Percentiles rank a stretch among this genome's conserved stretches.
Evolutionary conservation across 2,329 filamentous ascomycete genomes (phyloP).

Genomic region (Apiospora malaysiana): DNA sequence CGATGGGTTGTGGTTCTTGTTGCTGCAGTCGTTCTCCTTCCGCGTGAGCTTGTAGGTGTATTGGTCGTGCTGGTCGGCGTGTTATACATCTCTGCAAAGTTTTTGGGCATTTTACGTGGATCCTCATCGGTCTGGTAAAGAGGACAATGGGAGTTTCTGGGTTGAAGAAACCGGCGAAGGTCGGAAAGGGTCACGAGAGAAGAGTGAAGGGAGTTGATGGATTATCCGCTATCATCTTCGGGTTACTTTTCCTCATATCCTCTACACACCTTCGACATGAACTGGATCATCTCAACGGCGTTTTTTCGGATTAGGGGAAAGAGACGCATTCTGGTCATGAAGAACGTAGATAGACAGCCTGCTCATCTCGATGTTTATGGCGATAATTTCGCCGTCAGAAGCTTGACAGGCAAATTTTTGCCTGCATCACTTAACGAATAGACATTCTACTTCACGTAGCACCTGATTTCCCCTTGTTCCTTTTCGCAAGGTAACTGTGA

Average conservation of each 20-base stretch:
- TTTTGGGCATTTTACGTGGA: constrained; percentile 33
- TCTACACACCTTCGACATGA: background rate
- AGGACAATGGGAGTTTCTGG: constrained; percentile 16
- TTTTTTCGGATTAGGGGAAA: constrained; percentile 12
- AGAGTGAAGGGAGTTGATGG: background rate
- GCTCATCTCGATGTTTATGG: background rate
- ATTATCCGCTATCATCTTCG: background rate
- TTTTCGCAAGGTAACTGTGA: background rate
- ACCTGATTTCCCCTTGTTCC: background rate
- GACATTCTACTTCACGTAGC: background rate
- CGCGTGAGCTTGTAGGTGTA: constrained; percentile 36
- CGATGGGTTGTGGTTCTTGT: constrained; percentile 37
- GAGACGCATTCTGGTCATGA: constrained; percentile 13
- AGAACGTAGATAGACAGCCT: constrained; percentile 19
- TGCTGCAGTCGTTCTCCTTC: constrained; percentile 39
- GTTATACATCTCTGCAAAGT: constrained; percentile 38
- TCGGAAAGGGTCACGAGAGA: background rate
- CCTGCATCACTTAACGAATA: constrained; percentile 7
- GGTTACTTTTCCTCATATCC: background rate
- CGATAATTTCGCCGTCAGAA: background rate
- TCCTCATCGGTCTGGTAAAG: constrained; percentile 17
- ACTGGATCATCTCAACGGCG: constrained; percentile 12
- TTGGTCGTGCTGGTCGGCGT: constrained; percentile 40
- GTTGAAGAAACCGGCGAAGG: constrained; percentile 1
- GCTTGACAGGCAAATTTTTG: background rate